Evolutionary conservation across 2,329 filamentous ascomycete genomes (phyloP), one percentile per base, ranked within the genome.

Genomic region (Ophiocordyceps polyrhachis-furcata): DNA sequence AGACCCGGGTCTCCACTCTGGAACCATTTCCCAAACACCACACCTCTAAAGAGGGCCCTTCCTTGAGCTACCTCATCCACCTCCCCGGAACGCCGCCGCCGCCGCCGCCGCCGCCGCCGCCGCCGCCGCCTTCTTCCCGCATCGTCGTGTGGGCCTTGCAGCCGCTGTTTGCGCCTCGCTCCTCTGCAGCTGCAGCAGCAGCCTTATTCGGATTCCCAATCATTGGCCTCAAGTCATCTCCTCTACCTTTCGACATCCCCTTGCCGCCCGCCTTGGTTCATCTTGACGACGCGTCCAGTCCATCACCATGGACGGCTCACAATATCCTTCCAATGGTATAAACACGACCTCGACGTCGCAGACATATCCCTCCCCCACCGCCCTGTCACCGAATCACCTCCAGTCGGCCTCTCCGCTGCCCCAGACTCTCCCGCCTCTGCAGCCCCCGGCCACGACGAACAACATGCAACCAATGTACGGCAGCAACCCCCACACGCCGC

Each of bases 401-500:
- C 67, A 70, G 50, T 63, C 62, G 48, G 62, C 58, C 47, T 66
- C 67, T 49, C 63, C 68, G 49, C 59, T 68, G 9, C 67, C 68
- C 49, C 65, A 73, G 56, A 76, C 72, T 42, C 63, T 76, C 50
- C 73, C 73, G 41, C 72, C 73, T 51, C 60, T 77, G 50, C 68
- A 71, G 51, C 61, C 66, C 50, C 67, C 66, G 49, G 59, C 61
- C 44, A 58, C 63, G 37, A 58, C 59, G 23, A 25, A 25, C 13
- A 35, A 14, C 48, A 64, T 64, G 62, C 62, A 64, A 51, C 59
- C 60, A 45, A 52, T 64, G 47, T 79, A 79, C 63, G 70, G 70
- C 47, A 74, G 61, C 55, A 71, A 76, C 58, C 70, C 71, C 53
- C 74, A 79, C 54, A 77, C 74, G 41, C 75, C 76, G 51, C 69